Evolutionary conservation across 345 rosid genomes (phyloP), one percentile per base, ranked within the genome.

Genomic region (Gossypium mustelinum): DNA sequence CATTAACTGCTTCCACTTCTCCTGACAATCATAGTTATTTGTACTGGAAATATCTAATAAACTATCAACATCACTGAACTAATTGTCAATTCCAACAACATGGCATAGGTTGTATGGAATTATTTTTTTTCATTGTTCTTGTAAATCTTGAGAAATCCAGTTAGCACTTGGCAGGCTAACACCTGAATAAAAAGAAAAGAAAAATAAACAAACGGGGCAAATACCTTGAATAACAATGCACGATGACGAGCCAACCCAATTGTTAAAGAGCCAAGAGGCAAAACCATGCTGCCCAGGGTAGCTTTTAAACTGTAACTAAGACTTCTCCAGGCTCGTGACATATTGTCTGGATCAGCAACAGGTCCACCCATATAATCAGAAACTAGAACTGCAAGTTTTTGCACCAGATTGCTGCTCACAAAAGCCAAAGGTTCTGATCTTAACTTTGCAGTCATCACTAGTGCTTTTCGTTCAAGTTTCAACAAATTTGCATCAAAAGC

Each of bases 191-290:
- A 18, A 69, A 56, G 13, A 51, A 29, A 27, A 2, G 8, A 43
- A 54, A 16, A 45, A 69, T 27, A 29, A 61, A 64, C 17, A 75
- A 44, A 11, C 41, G 2, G 11, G 64, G 66, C 25, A 79, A 76
- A 70, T 84, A 94, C 98, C 94, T 94, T 94, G 86, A 92, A 94
- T 80, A 94, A 75, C 85, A 94, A 83, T 45, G 98, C 98, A 56
- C 98, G 97, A 79, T 94, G 98, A 82, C 98, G 97, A 75, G 98
- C 92, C 90, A 94, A 77, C 78, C 98, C 97, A 63, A 94, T 87
- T 58, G 92, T 94, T 74, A 94, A 79, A 73, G 97, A 90, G 80
- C 97, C 98, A 74, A 94, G 85, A 2, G 98, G 98, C 74, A 94
- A 86, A 75, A 94, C 92, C 97, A 89, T 87, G 85, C 97, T 92